phyloP scores from a whole-genome alignment of 331 rosid genomes.

The Acacia concinna region DNA sequence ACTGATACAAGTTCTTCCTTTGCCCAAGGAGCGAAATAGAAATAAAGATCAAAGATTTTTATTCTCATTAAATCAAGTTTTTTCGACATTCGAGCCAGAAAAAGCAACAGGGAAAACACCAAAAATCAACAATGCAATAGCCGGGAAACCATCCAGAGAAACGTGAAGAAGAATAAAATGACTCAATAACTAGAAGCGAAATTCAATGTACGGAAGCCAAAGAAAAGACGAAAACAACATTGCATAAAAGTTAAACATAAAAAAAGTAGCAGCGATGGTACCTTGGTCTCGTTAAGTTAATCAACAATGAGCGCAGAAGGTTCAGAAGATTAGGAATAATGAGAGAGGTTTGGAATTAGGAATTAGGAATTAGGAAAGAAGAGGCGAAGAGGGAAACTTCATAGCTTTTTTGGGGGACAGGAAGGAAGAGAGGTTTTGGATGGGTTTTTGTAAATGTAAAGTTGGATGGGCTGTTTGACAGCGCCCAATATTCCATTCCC shows the following conservation, averaged over 20 bases:
- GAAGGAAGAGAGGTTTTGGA: neutral
- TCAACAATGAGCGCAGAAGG: neutral
- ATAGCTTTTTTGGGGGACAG: neutral
- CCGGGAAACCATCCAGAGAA: neutral
- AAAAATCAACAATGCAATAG: neutral
- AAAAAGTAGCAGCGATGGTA: neutral
- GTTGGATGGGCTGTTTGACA: neutral
- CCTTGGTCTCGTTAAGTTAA: neutral
- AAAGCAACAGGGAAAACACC: neutral
- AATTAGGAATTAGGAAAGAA: neutral
- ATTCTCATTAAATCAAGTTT: neutral
- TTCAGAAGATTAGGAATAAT: neutral
- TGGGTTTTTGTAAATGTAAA: neutral
- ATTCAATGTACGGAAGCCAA: neutral
- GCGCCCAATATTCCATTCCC: neutral
- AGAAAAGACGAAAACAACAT: neutral
- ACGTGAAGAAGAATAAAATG: neutral
- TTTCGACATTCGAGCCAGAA: neutral
- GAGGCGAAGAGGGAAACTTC: neutral
- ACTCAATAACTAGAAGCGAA: neutral
- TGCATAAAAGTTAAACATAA: neutral
- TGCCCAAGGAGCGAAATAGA: neutral
- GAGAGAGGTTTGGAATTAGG: neutral
- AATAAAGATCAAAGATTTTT: neutral
- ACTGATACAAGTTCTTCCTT: neutral